Conservation (phyloP, 2,329 filamentous ascomycete genomes). For the Emmonsiellopsis sp. region DNA sequence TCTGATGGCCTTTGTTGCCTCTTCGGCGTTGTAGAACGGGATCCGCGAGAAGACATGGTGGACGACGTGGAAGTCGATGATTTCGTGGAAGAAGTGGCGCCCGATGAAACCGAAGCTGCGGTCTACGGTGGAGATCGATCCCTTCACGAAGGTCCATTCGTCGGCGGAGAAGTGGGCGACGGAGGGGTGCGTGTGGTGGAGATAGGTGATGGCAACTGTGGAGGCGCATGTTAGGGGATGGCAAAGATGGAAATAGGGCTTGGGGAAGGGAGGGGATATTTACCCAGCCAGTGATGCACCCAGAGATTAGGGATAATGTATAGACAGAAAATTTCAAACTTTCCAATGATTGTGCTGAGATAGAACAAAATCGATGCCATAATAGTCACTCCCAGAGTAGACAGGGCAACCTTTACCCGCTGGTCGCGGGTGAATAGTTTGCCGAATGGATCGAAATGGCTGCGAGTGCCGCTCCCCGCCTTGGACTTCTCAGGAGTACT, state of each 20-base stretch:
- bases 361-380: constrained; percentile 44
- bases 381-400: constrained; percentile 50
- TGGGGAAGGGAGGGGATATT: constrained; percentile 15
- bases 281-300: constrained; percentile 62
- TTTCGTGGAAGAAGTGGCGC: constrained; percentile 56
- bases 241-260: not conserved
- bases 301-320: constrained; percentile 59
- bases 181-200: constrained; percentile 57
- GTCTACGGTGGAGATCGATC: constrained; percentile 54
- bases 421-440: constrained; percentile 52
- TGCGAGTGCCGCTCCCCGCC: constrained; percentile 17
- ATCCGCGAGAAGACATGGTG: constrained; percentile 55
- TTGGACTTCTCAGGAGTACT: constrained; percentile 30
- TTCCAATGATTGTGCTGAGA: constrained; percentile 44
- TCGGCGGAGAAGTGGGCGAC: constrained; percentile 51
- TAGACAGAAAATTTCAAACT: constrained; percentile 47
- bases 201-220: constrained; percentile 62
- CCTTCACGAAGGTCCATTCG: constrained; percentile 53
- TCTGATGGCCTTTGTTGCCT: constrained; percentile 49
- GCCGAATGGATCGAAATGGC: constrained; percentile 54
- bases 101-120: constrained; percentile 57
- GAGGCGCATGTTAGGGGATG: constrained; percentile 3
- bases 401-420: constrained; percentile 46
- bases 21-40: constrained; percentile 52
- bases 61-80: constrained; percentile 55